Base-by-base conservation (phyloP, 306 rosid genomes). In the Albizia julibrissin region DNA sequence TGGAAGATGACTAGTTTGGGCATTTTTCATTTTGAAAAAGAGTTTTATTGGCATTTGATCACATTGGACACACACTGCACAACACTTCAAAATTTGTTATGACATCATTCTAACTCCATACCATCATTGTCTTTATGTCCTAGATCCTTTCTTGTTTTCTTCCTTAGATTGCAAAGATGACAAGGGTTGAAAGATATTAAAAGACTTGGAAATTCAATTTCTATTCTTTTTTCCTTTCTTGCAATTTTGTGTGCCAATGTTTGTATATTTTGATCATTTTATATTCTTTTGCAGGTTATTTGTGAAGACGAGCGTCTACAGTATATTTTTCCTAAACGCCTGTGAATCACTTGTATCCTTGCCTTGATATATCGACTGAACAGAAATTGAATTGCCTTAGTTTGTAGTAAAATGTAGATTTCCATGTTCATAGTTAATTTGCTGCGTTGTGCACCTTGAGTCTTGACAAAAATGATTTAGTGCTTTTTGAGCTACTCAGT, bases 271-370 rank as follows among this genome's bases (percentile, higher is more conserved):
- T 73, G 50, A 56, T 78, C 49, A 11, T 66, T 67, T 66, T 50
- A 21, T 29, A 8, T 56, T 22, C 31, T 72, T 80, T 81, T 88
- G 89, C 92, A 93, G 98, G 84, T 81, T 77, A 46, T 93, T 80
- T 94, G 97, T 40, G 91, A 84, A 64, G 97, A 93, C 19, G 91
- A 87, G 84, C 91, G 86, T n/a, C 91, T 93, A 91, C 97, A 86
- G 27, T 94, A 94, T 78, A 81, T 84, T 7, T 94, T 95, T 42
- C 97, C 97, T 49, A 93, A 87, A 85, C 94, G 90, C 42, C 62
- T 21, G 79, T 89, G 85, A 91, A 73, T 10, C 27, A 33, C 39
- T 39, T 69, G 19, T n/a, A 75, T 69, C 75, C 12, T 47, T n/a
- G 46, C 46, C 46, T 43, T 43, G 9, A 43, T 43, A n/a, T 68